Evolutionary conservation across 2,329 filamentous ascomycete genomes (phyloP), one percentile per base, ranked within the genome.

Genomic region (Monosporascus sp.): DNA sequence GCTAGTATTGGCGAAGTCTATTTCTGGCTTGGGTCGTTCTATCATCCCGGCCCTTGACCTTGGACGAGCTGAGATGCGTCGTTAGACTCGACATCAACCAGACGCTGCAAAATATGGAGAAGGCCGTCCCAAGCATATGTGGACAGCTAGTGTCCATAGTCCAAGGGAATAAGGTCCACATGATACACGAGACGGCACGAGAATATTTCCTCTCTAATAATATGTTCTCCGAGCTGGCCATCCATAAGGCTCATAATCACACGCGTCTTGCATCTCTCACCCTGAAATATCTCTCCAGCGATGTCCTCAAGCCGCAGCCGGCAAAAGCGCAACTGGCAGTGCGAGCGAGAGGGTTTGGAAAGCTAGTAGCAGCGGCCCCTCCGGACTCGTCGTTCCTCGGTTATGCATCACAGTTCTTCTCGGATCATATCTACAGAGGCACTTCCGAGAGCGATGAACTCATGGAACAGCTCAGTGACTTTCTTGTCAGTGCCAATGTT

Each of bases 381-480:
- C 45, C 49, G 50, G 56, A 58, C 37, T 47, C 52, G 17, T 39
- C 54, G n/a, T 50, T 63, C 46, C 48, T 61, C 7, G 55, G 61
- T 27, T 67, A 68, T 24, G 60, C 65, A n/a, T 52, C 47, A 6
- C 50, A 39, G 15, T 62, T 58, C 48, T 65, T 65, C 47, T 60
- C 64, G 18, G 60, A 65, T 4, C 63, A 67, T 50, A 25, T 66
- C 0, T 61, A 52, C 37, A 54, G 52, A 31, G 54, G 53, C 20
- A 60, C 55, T 15, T 56, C 60, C 3, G 41, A 55, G 15, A 55
- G 62, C 24, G 48, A 60, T 43, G 46, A 41, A 2, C 47, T 63
- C 15, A 63, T 84, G 80, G 57, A 87, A 79, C 37, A 87, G 67
- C 55, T 85, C 75, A 17, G 85, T 70, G 8, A 81, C 78, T 69